phyloP scores from a whole-genome alignment of 176 grass and related monocot species.

The Avena eriantha region DNA sequence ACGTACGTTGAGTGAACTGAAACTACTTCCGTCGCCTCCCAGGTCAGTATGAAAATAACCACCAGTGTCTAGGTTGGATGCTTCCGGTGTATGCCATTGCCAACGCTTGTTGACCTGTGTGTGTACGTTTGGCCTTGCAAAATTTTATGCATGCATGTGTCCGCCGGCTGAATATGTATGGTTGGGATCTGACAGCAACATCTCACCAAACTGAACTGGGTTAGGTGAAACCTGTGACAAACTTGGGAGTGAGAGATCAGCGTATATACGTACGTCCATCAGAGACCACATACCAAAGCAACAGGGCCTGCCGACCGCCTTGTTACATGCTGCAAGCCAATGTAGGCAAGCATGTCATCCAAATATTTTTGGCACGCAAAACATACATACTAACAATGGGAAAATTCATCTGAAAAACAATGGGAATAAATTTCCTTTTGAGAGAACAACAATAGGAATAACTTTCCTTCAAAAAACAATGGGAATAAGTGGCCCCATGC shows the following conservation, averaged over 20 bases:
- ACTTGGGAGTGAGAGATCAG: neutral
- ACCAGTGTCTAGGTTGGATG: neutral
- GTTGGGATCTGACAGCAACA: slow-evolving; percentile 34
- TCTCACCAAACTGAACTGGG: slow-evolving; percentile 23
- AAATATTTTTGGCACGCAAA: no score
- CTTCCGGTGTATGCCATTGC: neutral
- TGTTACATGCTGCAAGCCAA: no score
- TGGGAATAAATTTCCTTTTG: no score
- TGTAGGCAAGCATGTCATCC: no score
- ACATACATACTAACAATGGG: no score
- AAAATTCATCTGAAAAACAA: no score
- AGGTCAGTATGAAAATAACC: neutral
- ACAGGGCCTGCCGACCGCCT: no score
- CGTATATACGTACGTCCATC: no score
- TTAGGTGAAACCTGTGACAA: slow-evolving; percentile 13
- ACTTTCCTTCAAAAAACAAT: no score
- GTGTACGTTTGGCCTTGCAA: neutral
- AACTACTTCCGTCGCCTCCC: neutral
- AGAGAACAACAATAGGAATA: no score
- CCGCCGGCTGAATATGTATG: neutral
- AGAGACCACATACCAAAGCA: no score
- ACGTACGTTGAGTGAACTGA: neutral
- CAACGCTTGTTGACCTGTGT: slow-evolving; percentile 36
- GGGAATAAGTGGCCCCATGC: no score
- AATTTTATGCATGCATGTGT: neutral